Base-by-base conservation (phyloP, 1,284 basidiomycete genomes). In the Salmacisia buchloeana region DNA sequence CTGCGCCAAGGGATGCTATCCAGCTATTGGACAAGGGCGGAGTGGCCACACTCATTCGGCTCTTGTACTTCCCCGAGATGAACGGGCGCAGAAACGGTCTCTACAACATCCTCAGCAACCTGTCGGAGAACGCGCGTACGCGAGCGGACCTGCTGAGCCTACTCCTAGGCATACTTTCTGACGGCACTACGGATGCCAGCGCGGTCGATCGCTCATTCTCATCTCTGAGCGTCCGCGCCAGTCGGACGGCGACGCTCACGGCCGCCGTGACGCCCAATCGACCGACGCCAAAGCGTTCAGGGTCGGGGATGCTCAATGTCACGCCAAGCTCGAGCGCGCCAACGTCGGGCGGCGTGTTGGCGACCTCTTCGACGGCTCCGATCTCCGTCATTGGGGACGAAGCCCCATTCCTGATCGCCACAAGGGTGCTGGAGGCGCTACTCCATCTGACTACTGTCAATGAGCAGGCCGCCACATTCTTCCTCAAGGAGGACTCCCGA, bases 11-110 rank as follows among this genome's bases (percentile, higher is more conserved):
- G 18, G 94, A 99, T 72, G 91, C 94, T 1, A 91, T 97, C 31
- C 92, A 94, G 75, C 85, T 99, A 2, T 85, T 99, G 38, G 96
- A 99, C 80, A 94, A 92, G 77, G 82, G 86, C 21, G 92, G 93
- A 5, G 86, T 98, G 57, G 90, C 94, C 1, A 88, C 91, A 25
- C 86, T 98, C 6, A 87, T 97, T 35, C 88, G 94, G 35, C 85
- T 98, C 7, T 86, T 99, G 23, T 98, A 97, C 85, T 97, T 94
- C 85, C 96, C 94, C 5, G 90, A 97, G 72, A 88, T 93, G 43
- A 83, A 92, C 66, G 67, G 68, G 61, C 88, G 88, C 81, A 91
- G 92, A 82, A 89, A 86, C 41, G 83, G 89, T 25, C 84, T 99
- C 23, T 90, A 92, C 81, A 90, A 90, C 78, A 89, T 97, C 1